Percentiles rank a stretch among this genome's conserved stretches.
These are phyloP conservation scores for Arachis stenosperma DNA, from an alignment of 306 rosid genomes.

Conservation along the genomic window DNA sequence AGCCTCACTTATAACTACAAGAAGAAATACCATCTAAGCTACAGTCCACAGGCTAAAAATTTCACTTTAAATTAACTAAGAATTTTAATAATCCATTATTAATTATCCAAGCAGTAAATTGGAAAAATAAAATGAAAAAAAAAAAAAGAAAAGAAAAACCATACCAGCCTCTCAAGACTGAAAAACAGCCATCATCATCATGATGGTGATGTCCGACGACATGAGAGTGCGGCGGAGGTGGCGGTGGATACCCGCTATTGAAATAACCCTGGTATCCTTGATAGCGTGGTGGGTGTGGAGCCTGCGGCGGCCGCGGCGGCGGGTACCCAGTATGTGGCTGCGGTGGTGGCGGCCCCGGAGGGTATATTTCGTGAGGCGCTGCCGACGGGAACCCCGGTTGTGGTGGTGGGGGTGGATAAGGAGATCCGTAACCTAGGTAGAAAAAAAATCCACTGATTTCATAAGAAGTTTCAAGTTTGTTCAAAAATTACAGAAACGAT, in stretches of 20 bases:
- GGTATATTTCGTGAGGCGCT: slow-evolving; percentile 29
- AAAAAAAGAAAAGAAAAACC: neutral
- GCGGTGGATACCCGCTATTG: slow-evolving; percentile 57
- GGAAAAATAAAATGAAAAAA: neutral
- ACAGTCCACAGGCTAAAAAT: neutral
- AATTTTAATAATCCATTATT: too few relatives aligned
- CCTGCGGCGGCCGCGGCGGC: slow-evolving; percentile 51
- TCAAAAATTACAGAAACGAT: neutral
- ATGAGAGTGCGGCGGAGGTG: slow-evolving; percentile 44
- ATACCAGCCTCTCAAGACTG: slow-evolving; percentile 77
- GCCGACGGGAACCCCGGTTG: slow-evolving; percentile 47
- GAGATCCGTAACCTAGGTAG: slow-evolving; percentile 50
- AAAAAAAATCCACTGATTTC: neutral
- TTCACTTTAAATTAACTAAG: too few relatives aligned
- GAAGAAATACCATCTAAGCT: too few relatives aligned
- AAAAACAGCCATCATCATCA: slow-evolving; percentile 45
- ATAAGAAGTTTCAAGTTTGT: neutral
- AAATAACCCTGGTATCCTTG: slow-evolving; percentile 85
- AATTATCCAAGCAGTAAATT: neutral
- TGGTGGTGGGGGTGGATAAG: slow-evolving; percentile 55
- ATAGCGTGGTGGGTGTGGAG: slow-evolving; percentile 51
- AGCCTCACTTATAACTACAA: too few relatives aligned
- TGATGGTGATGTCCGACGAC: slow-evolving; percentile 45
- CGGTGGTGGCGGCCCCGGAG: slow-evolving; percentile 43
- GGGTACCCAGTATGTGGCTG: slow-evolving; percentile 39